Base-by-base conservation (phyloP, 164 flowering plant genomes). In the Aristolochia contorta region DNA sequence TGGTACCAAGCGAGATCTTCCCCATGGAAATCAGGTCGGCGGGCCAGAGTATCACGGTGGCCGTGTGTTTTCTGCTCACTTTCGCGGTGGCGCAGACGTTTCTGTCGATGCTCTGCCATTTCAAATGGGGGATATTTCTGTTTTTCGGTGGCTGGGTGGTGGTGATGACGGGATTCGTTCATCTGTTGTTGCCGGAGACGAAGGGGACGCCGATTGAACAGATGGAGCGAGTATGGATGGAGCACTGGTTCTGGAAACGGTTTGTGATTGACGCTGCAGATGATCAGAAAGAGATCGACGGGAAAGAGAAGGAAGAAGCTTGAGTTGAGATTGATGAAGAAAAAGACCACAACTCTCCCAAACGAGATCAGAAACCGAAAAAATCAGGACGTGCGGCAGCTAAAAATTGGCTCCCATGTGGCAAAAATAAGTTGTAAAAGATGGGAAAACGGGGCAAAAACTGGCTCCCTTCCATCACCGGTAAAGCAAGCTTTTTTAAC, bases 81-180 rank as follows among this genome's bases (percentile, higher is more conserved):
- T 69, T 66, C 25, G 22, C 62, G 16, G 32, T 73, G 50, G 76
- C 76, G 37, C 76, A 73, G 45, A 69, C 68, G 6, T 60, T 66
- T 27, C 27, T 69, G 12, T 20, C 73, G 0, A 73, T 76, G 69
- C 66, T 76, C n/a, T 76, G 77, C 43, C 68, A 62, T 43, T 21
- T 76, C 56, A 73, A 68, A 53, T 55, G 59, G 10, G 77, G 72
- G 49, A 55, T 67, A 2, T 76, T 76, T 62, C 73, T 70, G 66
- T 73, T 76, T 48, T 76, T 76, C 32, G 74, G 64, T 1, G 72
- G 62, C 22, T 76, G 77, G 77, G 73, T 73, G 41, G 57, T 53
- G 2, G 47, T 69, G 46, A 73, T 69, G 76, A 73, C 76, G 18
- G 60, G 48, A 16, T 73, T 73, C 49, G 62, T 66, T 1, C 63